Conservation (phyloP, 148 eudicot species). For the Rheum nobile region DNA sequence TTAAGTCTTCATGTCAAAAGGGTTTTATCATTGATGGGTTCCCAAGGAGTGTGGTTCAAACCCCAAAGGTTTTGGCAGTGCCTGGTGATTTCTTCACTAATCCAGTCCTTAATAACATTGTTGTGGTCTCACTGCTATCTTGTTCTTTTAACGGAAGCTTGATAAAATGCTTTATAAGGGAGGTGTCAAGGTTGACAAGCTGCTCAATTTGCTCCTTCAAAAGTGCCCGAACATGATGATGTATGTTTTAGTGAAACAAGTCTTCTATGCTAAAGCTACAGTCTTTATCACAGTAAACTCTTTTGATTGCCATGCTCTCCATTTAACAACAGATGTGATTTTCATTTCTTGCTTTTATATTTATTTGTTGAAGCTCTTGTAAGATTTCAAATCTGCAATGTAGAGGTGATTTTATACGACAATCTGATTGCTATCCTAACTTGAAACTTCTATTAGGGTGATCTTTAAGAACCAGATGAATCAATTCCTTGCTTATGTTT, state of each 20-base stretch:
- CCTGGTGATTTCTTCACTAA: neutral
- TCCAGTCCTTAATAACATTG: neutral
- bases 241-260: constrained; percentile 26
- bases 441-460: neutral
- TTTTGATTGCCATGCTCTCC: neutral
- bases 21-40: constrained; percentile 98
- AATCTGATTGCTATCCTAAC: neutral
- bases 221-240: constrained; percentile 76
- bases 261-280: neutral
- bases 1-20: constrained; percentile 82
- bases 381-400: neutral
- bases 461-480: neutral
- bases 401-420: neutral
- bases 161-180: constrained; percentile 87
- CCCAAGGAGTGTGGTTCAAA: constrained; percentile 90
- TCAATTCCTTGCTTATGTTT: neutral
- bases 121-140: neutral
- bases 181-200: constrained; percentile 73
- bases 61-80: constrained; percentile 46
- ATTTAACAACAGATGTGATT: neutral
- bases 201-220: constrained; percentile 93
- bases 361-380: neutral
- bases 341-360: neutral
- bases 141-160: constrained; percentile 35
- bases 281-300: neutral